Evolutionary conservation across 192 early-diverging fungal genomes (phyloP), one percentile per base, ranked within the genome.

Genomic region (Lunasporangiospora selenospora): DNA sequence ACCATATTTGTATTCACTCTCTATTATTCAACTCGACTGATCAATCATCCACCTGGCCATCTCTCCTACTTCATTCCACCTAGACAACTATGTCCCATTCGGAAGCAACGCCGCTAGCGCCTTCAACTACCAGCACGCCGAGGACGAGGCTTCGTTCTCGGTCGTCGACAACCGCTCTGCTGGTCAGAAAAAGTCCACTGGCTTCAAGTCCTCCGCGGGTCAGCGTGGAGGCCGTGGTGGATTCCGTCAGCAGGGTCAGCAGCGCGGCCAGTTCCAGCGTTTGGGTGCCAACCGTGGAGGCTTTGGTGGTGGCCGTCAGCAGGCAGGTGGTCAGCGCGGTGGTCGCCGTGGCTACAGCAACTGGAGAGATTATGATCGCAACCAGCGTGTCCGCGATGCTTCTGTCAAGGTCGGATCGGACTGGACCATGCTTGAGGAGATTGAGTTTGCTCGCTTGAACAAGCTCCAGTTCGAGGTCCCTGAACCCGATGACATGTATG

Each of bases 101-200:
- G 96, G 96, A 58, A 82, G 87, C 75, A 91, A 88, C 43, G 83
- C 88, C 31, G 87, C 93, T 18, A 89, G 87, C 29, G 86, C 90
- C 13, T 99, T 99, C 73, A 85, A 85, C 44, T 98, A 95, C 83
- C 88, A 89, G 39, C 89, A 90, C 40, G 91, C 85, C 31, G 90
- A 93, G 62, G 97, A 99, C 66, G 97, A 98, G 77, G 86, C 91
- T 52, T 90, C 95, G 6, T 99, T 99, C 88, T 94, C 94, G 19
- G 89, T 97, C 55, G 96, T 96, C 30, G 92, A 93, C 53, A 87
- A 83, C 71, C 85, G 94, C 52, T 78, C 85, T 10, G 69, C 83
- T 51, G 78, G 86, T 26, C 76, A 75, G 73, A 91, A 89, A 80
- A 91, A 86, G 76, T 67, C 77, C n/a, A 75, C 81, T 44, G 60